Percentiles rank a stretch among this genome's conserved stretches.
Conservation (phyloP, 345 rosid species). For the Cardamine occulta region DNA sequence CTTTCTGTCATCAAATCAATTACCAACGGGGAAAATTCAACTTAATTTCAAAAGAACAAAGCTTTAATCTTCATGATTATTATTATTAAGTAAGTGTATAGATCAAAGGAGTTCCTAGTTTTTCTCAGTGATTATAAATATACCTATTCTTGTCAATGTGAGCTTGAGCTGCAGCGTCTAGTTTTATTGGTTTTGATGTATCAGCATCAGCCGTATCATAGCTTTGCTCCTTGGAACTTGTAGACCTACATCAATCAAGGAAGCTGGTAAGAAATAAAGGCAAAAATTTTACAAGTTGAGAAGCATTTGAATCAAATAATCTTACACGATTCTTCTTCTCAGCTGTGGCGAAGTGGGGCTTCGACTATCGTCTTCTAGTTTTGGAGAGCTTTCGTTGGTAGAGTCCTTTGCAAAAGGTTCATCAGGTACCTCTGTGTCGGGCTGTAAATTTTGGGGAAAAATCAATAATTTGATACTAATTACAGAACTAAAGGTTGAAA, state of each 20-base stretch:
- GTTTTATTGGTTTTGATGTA: slow-evolving; percentile 59
- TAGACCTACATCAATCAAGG: slow-evolving; percentile 49
- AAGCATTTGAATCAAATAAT: background rate
- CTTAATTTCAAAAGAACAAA: background rate
- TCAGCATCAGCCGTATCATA: slow-evolving; percentile 47
- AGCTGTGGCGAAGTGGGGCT: slow-evolving; percentile 65
- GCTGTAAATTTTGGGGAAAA: slow-evolving; percentile 42
- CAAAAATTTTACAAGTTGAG: slow-evolving; percentile 3
- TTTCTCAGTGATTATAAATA: background rate
- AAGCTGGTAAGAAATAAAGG: slow-evolving; percentile 6
- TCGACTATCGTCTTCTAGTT: slow-evolving; percentile 48
- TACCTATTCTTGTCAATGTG: slow-evolving; percentile 89
- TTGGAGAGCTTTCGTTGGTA: slow-evolving; percentile 48
- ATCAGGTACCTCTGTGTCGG: slow-evolving; percentile 46
- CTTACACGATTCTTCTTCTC: slow-evolving; percentile 80
- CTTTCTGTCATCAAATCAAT: slow-evolving; percentile 50
- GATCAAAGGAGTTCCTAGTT: slow-evolving; percentile 8
- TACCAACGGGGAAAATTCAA: background rate
- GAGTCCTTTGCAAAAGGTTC: slow-evolving; percentile 47
- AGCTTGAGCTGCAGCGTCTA: slow-evolving; percentile 67
- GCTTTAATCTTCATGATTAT: background rate
- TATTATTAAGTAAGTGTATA: background rate
- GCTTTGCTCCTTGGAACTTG: slow-evolving; percentile 53
- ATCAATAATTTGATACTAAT: background rate
- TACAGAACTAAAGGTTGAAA: background rate